phyloP scores from a whole-genome alignment of 208 protist species.

The Trypanosoma melophagium region DNA sequence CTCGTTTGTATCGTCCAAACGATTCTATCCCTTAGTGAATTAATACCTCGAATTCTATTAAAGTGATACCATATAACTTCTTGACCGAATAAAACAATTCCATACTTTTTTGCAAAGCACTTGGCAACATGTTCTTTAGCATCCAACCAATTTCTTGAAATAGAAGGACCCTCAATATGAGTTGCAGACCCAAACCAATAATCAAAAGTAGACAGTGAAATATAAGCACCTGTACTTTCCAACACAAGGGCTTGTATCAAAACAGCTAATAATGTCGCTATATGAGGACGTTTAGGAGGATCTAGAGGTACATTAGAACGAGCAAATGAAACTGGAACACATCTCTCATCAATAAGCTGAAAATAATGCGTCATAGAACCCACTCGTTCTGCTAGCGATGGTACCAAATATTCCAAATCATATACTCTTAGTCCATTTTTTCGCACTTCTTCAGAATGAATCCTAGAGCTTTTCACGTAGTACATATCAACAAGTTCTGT shows the following conservation, averaged over 20 bases:
- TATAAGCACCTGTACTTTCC: slow-evolving; percentile 19
- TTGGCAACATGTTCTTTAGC: slow-evolving; percentile 24
- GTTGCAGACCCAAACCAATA: slow-evolving; percentile 18
- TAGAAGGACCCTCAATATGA: slow-evolving; percentile 3
- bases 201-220: slow-evolving; percentile 26
- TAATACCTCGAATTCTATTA: slow-evolving; percentile 4
- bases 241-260: slow-evolving; percentile 25
- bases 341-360: slow-evolving; percentile 25
- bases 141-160: slow-evolving; percentile 28
- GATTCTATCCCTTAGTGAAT: slow-evolving; percentile 14
- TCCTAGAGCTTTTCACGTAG: slow-evolving; percentile 16
- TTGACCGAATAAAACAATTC: slow-evolving; percentile 16
- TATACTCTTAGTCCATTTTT: slow-evolving; percentile 15
- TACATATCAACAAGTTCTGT: slow-evolving; percentile 27
- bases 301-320: slow-evolving; percentile 20
- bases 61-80: slow-evolving; percentile 19
- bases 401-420: slow-evolving; percentile 19
- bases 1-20: slow-evolving; percentile 16
- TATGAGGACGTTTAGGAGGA: slow-evolving; percentile 27
- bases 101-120: slow-evolving; percentile 19
- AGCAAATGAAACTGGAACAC: slow-evolving; percentile 24
- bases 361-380: slow-evolving; percentile 25
- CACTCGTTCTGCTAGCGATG: slow-evolving; percentile 22
- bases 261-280: slow-evolving; percentile 28
- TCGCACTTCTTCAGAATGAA: slow-evolving; percentile 4